Evolutionary conservation across 257 asterid species (phyloP).

Genomic region (Pogostemon cablin): DNA sequence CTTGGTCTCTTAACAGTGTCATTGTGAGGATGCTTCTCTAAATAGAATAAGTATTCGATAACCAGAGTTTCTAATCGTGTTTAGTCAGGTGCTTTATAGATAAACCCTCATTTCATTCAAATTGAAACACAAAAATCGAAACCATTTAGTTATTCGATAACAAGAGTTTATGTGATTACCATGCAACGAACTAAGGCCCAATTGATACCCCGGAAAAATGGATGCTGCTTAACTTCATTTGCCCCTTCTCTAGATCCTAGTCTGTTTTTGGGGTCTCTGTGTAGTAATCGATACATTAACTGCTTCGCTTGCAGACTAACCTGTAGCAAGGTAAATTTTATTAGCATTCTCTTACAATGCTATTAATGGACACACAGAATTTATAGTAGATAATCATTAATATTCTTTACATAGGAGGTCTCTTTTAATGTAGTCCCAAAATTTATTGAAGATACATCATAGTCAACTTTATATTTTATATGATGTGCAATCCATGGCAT

Average conservation of each 20-base stretch:
- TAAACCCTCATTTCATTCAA: neutral
- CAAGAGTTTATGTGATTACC: conserved; percentile 50
- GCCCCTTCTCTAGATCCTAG: conserved; percentile 95
- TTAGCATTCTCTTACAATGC: conserved; percentile 7
- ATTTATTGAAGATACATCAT: neutral
- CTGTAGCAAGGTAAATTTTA: conserved; percentile 44
- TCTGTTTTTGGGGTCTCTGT: conserved; percentile 93
- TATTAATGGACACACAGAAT: neutral
- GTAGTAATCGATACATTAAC: conserved; percentile 78
- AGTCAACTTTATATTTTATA: conserved; percentile 3
- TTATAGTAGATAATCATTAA: conserved; percentile 6
- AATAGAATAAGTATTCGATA: neutral
- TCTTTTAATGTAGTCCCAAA: neutral
- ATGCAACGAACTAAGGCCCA: conserved; percentile 96
- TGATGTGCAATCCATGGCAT: neutral
- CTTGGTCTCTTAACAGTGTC: neutral
- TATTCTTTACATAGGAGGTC: neutral
- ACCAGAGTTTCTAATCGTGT: neutral
- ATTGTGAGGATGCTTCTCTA: neutral
- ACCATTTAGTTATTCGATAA: neutral
- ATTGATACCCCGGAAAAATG: conserved; percentile 82
- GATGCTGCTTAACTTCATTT: conserved; percentile 83
- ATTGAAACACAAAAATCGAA: conserved; percentile 6
- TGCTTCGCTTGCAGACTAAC: conserved; percentile 88
- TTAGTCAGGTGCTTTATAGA: neutral